A percentile compares a stretch with the other conserved stretches of the same genome.
These are phyloP conservation scores for Myriosclerotinia duriaeana DNA, from an alignment of 2,329 filamentous ascomycete species.

Conservation along the genomic window DNA sequence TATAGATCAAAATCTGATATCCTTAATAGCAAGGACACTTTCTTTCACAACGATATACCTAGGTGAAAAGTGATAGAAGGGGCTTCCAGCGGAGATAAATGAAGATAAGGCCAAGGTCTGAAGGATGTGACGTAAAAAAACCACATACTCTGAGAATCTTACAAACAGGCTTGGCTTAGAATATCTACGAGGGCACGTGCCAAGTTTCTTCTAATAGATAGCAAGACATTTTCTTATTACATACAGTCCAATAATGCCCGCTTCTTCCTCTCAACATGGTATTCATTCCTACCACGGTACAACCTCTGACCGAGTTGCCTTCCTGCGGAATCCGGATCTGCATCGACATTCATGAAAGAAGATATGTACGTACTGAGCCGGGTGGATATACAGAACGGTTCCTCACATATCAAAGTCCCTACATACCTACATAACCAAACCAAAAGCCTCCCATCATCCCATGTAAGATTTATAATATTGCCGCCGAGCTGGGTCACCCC, in stretches of 20 bases:
- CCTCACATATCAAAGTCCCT: not conserved
- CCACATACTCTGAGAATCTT: not conserved
- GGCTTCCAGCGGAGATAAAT: not conserved
- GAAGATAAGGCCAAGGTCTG: not conserved
- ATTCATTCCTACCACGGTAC: not conserved
- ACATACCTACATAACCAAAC: not conserved
- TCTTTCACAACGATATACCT: conserved; percentile 14
- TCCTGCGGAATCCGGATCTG: not conserved
- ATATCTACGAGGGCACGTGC: not conserved
- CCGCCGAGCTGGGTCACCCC: conserved; percentile 16
- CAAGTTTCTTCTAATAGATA: not conserved
- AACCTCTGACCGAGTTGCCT: conserved; percentile 3
- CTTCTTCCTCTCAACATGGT: conserved; percentile 16
- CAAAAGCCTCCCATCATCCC: too few relatives aligned
- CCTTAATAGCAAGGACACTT: conserved; percentile 29
- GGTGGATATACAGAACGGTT: not conserved
- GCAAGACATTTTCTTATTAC: conserved; percentile 10
- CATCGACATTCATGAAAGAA: not conserved
- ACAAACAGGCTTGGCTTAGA: not conserved
- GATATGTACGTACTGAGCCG: not conserved
- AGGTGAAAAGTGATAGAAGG: conserved; percentile 18
- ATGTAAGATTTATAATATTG: not conserved
- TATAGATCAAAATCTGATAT: not conserved
- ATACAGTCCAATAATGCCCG: not conserved
- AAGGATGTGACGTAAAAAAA: not conserved